Evolutionary conservation across 1,284 basidiomycete species (phyloP).

Genomic region (Ceratorhiza oryzae-sativae): DNA sequence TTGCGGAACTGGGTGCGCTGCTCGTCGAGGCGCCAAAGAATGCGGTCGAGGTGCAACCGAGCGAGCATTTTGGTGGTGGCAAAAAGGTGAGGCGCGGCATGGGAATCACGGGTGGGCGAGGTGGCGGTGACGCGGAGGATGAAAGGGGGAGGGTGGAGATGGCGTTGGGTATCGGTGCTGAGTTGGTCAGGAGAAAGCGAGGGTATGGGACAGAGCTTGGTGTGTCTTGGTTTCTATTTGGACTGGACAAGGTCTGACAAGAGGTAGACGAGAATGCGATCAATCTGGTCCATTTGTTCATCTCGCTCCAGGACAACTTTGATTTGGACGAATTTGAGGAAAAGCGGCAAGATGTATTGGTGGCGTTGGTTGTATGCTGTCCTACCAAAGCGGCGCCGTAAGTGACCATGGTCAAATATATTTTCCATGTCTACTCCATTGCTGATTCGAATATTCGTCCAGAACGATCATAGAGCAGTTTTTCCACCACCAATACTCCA

Average conservation of each 20-base stretch:
- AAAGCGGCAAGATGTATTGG: conserved; percentile 77
- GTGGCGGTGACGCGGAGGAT: conserved; percentile 64
- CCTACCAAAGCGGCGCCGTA: conserved; percentile 82
- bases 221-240: conserved; percentile 49
- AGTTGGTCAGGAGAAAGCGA: conserved; percentile 79
- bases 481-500: conserved; percentile 91
- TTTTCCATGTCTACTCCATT: background rate
- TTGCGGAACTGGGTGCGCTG: conserved; percentile 78
- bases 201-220: conserved; percentile 86
- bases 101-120: conserved; percentile 56
- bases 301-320: conserved; percentile 83
- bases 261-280: conserved; percentile 83
- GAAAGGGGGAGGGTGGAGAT: conserved; percentile 80
- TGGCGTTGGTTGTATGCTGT: conserved; percentile 79
- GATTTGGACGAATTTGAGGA: conserved; percentile 81
- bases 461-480: conserved; percentile 91
- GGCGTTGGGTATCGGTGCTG: conserved; percentile 78
- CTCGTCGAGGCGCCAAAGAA: conserved; percentile 50
- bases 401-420: conserved; percentile 50
- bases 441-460: conserved; percentile 28
- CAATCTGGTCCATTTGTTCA: conserved; percentile 75
- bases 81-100: conserved; percentile 15
- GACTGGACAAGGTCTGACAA: background rate
- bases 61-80: background rate
- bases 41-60: conserved; percentile 37